Conservation (phyloP, 257 asterid genomes). For the Solanum tarijense region DNA sequence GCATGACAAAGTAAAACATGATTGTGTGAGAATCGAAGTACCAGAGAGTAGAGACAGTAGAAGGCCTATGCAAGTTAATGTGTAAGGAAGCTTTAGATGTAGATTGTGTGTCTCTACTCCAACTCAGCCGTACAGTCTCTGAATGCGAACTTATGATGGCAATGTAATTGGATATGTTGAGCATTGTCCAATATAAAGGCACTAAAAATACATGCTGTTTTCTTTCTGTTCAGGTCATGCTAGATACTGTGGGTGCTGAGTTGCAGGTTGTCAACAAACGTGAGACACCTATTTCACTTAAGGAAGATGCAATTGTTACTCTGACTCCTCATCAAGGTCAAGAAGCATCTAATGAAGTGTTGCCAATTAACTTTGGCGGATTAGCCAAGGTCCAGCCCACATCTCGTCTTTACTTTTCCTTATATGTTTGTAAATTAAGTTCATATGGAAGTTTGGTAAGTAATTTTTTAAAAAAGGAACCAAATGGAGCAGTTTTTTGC, state of each 20-base stretch:
- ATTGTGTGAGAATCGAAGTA: background rate
- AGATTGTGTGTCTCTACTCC: background rate
- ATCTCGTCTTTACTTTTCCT: background rate
- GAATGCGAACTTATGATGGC: background rate
- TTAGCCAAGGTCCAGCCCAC: slow-evolving; percentile 44
- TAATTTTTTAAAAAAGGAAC: background rate
- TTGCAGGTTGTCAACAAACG: slow-evolving; percentile 62
- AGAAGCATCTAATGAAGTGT: slow-evolving; percentile 51
- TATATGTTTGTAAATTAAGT: background rate
- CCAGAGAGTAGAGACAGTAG: background rate
- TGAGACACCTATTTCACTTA: slow-evolving; percentile 52
- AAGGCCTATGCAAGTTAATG: background rate
- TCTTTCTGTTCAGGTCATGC: slow-evolving; percentile 48
- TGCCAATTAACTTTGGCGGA: slow-evolving; percentile 67
- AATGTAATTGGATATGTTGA: background rate
- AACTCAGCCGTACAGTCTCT: background rate
- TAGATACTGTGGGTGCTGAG: slow-evolving; percentile 74
- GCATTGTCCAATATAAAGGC: background rate
- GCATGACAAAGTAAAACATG: background rate
- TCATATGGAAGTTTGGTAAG: background rate
- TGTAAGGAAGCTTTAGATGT: background rate
- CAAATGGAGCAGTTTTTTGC: background rate
- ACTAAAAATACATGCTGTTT: background rate
- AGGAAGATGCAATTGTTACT: slow-evolving; percentile 46
- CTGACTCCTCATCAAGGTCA: slow-evolving; percentile 64